Conservation (phyloP, 352 stramenopile species). For the Pythium phragmitis region DNA sequence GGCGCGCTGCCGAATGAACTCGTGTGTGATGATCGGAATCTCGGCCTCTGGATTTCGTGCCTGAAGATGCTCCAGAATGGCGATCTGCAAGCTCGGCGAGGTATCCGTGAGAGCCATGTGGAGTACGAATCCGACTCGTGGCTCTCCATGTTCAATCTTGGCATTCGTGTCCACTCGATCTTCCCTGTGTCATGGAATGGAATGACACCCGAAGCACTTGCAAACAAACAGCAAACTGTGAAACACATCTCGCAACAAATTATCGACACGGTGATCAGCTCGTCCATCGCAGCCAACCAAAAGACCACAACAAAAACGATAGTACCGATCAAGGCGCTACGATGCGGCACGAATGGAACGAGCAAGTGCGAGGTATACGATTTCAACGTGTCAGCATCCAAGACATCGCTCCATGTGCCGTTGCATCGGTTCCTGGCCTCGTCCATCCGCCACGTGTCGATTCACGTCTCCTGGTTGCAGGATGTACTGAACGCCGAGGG, state of each 20-base stretch:
- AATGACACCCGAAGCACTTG: conserved; percentile 44
- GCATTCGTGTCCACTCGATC: conserved; percentile 83
- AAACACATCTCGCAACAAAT: conserved; percentile 52
- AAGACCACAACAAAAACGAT: conserved; percentile 54
- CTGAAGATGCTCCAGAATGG: conserved; percentile 72
- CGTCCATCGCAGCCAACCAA: conserved; percentile 50
- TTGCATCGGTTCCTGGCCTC: conserved; percentile 80
- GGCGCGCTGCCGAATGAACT: conserved; percentile 73
- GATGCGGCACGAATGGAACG: background rate
- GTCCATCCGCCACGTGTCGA: conserved; percentile 64
- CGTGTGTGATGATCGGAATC: conserved; percentile 67
- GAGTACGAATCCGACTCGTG: conserved; percentile 89
- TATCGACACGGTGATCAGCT: conserved; percentile 39
- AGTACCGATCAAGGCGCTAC: conserved; percentile 34
- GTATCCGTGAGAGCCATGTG: conserved; percentile 74
- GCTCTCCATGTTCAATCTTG: conserved; percentile 88
- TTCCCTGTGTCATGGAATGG: conserved; percentile 80
- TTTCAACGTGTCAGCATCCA: conserved; percentile 60
- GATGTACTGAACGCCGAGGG: conserved; percentile 45
- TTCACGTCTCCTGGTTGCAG: conserved; percentile 55
- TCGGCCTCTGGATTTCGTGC: conserved; percentile 72
- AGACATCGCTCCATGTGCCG: conserved; percentile 77
- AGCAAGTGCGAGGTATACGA: conserved; percentile 39
- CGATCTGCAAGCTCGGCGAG: conserved; percentile 67
- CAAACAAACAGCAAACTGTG: conserved; percentile 31